Percentiles rank a stretch among this genome's conserved stretches.
Conservation (phyloP, 768 basidiomycete genomes). For the Lactarius hatsudake region DNA sequence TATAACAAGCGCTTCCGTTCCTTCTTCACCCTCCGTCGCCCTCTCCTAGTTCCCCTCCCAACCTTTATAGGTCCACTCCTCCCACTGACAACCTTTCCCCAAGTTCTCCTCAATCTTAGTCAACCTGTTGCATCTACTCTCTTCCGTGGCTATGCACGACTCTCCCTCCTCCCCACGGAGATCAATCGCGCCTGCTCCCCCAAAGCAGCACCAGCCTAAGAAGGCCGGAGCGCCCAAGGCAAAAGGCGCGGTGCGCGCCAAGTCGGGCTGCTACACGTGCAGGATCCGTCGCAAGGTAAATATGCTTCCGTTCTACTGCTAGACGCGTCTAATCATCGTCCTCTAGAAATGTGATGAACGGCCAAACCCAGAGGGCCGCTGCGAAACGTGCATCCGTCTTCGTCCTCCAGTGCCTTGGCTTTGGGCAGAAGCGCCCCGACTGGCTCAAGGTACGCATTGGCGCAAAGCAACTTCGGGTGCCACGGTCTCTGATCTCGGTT, state of each 20-base stretch:
- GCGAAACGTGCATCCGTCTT: constrained; percentile 75
- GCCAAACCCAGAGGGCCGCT: constrained; percentile 56
- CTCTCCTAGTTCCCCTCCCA: constrained; percentile 27
- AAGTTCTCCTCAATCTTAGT: not conserved
- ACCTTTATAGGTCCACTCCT: constrained; percentile 18
- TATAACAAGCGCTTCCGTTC: constrained; percentile 29
- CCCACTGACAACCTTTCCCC: not conserved
- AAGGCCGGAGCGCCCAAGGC: constrained; percentile 60
- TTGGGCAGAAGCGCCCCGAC: constrained; percentile 81
- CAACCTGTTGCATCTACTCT: constrained; percentile 28
- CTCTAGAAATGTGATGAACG: constrained; percentile 81
- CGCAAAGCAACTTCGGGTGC: constrained; percentile 4
- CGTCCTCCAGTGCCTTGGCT: constrained; percentile 82
- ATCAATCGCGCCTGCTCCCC: constrained; percentile 32
- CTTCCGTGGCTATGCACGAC: constrained; percentile 35
- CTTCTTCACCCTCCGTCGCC: constrained; percentile 27
- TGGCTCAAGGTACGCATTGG: constrained; percentile 70
- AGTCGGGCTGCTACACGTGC: constrained; percentile 88
- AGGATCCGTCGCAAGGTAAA: constrained; percentile 75
- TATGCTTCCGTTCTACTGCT: constrained; percentile 14
- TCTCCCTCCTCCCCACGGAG: constrained; percentile 35
- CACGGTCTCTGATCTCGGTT: not conserved
- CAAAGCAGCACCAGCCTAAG: constrained; percentile 40
- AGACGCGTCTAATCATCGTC: constrained; percentile 15
- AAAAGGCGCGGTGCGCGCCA: constrained; percentile 80